Evolutionary conservation across 495 filamentous ascomycete genomes (phyloP).

Genomic region (Penicillium manginii): DNA sequence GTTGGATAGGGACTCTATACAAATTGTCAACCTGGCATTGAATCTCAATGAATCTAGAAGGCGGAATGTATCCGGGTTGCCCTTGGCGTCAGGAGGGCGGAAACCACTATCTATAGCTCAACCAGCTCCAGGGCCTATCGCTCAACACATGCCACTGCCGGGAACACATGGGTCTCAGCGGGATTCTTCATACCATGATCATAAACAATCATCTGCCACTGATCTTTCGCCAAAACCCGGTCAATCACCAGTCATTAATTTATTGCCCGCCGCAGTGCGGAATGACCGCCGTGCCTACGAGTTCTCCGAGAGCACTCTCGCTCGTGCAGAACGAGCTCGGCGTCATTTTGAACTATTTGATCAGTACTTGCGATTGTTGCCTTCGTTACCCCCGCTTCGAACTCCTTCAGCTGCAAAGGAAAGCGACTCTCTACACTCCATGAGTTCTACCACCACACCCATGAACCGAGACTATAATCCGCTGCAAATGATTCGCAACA

Average conservation of each 20-base stretch:
- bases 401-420: constrained; percentile 12
- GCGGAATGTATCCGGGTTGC: constrained; percentile 54
- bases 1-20: constrained; percentile 73
- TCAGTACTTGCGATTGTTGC: constrained; percentile 78
- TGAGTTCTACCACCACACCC: constrained; percentile 7
- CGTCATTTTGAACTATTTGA: constrained; percentile 76
- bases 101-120: constrained; percentile 48
- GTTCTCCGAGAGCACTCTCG: constrained; percentile 78
- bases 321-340: constrained; percentile 76
- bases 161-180: constrained; percentile 18
- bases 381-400: constrained; percentile 69
- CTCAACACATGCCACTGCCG: constrained; percentile 23
- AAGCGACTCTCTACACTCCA: constrained; percentile 7
- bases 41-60: constrained; percentile 84
- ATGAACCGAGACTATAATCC: constrained; percentile 78
- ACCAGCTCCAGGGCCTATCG: constrained; percentile 16
- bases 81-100: constrained; percentile 52
- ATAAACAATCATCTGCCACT: constrained; percentile 21
- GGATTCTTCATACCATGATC: constrained; percentile 22
- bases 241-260: constrained; percentile 33
- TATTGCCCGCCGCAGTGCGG: constrained; percentile 36
- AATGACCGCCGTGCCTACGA: constrained; percentile 52
- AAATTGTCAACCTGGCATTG: constrained; percentile 89
- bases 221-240: constrained; percentile 13
- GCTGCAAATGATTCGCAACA: constrained; percentile 83